Base-by-base conservation (phyloP, 148 eudicot species). In the Nepenthes mirabilis region DNA sequence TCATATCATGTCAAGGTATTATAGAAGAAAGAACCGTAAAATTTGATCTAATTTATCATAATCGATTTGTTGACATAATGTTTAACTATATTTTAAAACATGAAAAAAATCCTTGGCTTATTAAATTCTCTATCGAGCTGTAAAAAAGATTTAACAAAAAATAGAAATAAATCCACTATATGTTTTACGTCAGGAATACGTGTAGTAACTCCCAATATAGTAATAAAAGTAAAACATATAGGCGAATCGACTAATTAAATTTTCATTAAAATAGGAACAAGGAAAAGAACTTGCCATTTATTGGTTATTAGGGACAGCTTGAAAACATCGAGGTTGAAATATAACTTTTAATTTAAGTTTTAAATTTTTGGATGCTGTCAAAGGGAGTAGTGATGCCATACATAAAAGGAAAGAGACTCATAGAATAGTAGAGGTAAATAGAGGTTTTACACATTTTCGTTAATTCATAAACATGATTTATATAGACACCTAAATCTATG, bases 1-100 rank as follows among this genome's bases (percentile, higher is more conserved):
- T 63, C 66, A 61, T 61, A 55, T 61, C 55, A 61, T 8, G 35
- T 55, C 11, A 12, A 55, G 58, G 58, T 55, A 55, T 6, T 34
- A 35, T 36, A 58, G 47, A 58, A 58, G 43, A 57, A 57, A 57
- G 35, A 36, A 34, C 45, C 36, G 13, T 13, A 57, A 57, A 57
- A 57, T 57, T 14, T 57, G 43, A 36, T 57, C 60, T 43, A 57
- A 57, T 57, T 57, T 57, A 57, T 57, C 60, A 11, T 57, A 57
- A 57, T 57, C 43, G 60, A 57, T 57, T 57, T 34, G 45, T 57
- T 34, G 1, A 12, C 43, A 36, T 34, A 43, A 34, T 57, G 43
- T 11, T 57, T 57, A 57, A 57, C 13, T 43, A 1, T 36, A 57
- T 57, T 57, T 13, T 35, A n/a, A 57, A 57, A 57, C 60, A 57